Conservation (phyloP, 2,329 filamentous ascomycete species). For the Stagonosporopsis cucurbitacearum region DNA sequence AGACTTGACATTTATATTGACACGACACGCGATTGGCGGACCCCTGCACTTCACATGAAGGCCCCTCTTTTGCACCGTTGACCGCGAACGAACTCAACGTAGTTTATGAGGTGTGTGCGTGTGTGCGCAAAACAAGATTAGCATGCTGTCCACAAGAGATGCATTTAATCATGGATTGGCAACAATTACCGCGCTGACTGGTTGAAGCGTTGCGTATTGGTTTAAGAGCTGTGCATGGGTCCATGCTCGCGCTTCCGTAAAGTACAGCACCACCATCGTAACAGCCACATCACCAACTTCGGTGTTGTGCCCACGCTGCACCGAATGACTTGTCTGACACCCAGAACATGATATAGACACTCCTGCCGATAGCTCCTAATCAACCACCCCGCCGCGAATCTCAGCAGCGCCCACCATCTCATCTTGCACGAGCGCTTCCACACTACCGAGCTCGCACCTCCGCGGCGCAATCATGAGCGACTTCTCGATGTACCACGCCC, state of each 20-base stretch:
- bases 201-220: neutral
- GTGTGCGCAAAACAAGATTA: no score
- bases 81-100: neutral
- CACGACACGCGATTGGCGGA: slow-evolving; percentile 10
- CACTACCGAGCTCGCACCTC: slow-evolving; percentile 22
- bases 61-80: neutral
- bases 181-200: neutral
- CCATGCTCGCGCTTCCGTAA: slow-evolving; percentile 22
- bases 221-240: slow-evolving; percentile 1
- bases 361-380: slow-evolving; percentile 18
- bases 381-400: slow-evolving; percentile 19
- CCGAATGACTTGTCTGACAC: slow-evolving; percentile 17
- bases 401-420: slow-evolving; percentile 12
- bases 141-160: neutral
- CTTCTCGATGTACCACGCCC: slow-evolving; percentile 47
- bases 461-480: slow-evolving; percentile 47
- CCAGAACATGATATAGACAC: slow-evolving; percentile 33
- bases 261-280: slow-evolving; percentile 29
- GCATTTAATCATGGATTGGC: neutral
- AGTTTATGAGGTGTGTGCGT: neutral
- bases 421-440: slow-evolving; percentile 1
- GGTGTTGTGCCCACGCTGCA: slow-evolving; percentile 19
- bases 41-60: slow-evolving; percentile 26
- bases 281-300: slow-evolving; percentile 44
- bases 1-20: neutral